A percentile compares a stretch with the other conserved stretches of the same genome.
These are phyloP conservation scores for Delitschia confertaspora DNA, from an alignment of 495 filamentous ascomycete species.

Conservation along the genomic window DNA sequence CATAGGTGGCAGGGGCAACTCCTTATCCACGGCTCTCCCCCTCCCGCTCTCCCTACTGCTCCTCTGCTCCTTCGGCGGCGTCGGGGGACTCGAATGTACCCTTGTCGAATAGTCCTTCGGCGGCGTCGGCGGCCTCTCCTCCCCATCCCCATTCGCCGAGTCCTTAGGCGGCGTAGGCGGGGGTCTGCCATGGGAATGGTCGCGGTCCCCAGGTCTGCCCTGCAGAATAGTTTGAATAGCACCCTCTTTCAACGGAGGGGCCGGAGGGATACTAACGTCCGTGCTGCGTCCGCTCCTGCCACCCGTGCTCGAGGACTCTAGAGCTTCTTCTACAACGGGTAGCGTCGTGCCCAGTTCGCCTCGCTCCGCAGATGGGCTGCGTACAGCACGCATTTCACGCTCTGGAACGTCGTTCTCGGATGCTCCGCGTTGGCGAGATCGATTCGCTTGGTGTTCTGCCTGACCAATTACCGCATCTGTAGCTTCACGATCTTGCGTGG, in stretches of 20 bases:
- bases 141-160: constrained; percentile 7
- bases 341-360: constrained; percentile 56
- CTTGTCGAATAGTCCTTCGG: constrained; percentile 24
- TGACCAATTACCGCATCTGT: constrained; percentile 47
- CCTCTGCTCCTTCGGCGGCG: constrained; percentile 34
- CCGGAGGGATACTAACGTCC: constrained; percentile 11
- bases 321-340: constrained; percentile 89
- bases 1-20: constrained; percentile 24
- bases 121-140: constrained; percentile 29
- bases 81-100: constrained; percentile 26
- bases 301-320: constrained; percentile 66
- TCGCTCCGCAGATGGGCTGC: constrained; percentile 48
- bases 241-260: constrained; percentile 11
- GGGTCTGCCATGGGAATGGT: constrained; percentile 19
- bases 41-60: too few relatives aligned
- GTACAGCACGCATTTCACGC: constrained; percentile 43
- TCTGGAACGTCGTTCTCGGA: constrained; percentile 47
- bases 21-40: constrained; percentile 26
- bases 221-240: constrained; percentile 6
- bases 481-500: constrained; percentile 39
- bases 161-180: constrained; percentile 36
- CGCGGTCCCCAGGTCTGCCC: constrained; percentile 13
- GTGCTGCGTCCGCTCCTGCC: constrained; percentile 41
- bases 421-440: constrained; percentile 40
- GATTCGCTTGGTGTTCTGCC: constrained; percentile 41